These are phyloP conservation scores for Dactylis glomerata DNA, from an alignment of 176 grass and related monocot species.

Conservation along the genomic window DNA sequence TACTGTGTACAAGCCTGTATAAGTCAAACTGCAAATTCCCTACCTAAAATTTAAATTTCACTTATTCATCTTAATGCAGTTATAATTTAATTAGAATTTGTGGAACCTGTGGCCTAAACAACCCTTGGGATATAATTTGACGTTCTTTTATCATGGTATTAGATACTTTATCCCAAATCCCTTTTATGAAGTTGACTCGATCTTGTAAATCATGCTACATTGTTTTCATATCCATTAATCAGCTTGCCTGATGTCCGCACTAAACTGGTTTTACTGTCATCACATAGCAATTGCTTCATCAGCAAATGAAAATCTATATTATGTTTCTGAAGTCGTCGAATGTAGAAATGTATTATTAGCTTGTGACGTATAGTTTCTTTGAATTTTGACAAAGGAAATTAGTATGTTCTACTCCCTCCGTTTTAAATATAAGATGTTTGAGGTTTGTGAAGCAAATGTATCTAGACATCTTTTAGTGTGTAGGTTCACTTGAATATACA, in stretches of 20 bases:
- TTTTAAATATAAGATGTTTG: too few relatives aligned
- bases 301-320: not conserved
- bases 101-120: not conserved
- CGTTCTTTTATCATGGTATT: not conserved
- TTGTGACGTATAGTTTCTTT: conserved; percentile 1
- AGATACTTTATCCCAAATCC: not conserved
- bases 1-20: not conserved
- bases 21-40: not conserved
- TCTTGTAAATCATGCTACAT: not conserved
- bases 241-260: not conserved
- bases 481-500: too few relatives aligned
- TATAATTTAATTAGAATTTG: not conserved
- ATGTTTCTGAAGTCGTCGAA: not conserved
- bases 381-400: not conserved
- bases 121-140: not conserved
- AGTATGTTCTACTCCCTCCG: not conserved
- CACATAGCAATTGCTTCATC: not conserved
- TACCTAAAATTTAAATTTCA: not conserved
- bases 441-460: too few relatives aligned
- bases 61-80: not conserved
- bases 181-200: not conserved
- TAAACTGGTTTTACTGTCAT: conserved; percentile 5
- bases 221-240: not conserved
- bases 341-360: not conserved
- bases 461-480: too few relatives aligned